These are phyloP conservation scores for Monsonia emarginata DNA, from an alignment of 441 rosid genomes.

Conservation along the genomic window DNA sequence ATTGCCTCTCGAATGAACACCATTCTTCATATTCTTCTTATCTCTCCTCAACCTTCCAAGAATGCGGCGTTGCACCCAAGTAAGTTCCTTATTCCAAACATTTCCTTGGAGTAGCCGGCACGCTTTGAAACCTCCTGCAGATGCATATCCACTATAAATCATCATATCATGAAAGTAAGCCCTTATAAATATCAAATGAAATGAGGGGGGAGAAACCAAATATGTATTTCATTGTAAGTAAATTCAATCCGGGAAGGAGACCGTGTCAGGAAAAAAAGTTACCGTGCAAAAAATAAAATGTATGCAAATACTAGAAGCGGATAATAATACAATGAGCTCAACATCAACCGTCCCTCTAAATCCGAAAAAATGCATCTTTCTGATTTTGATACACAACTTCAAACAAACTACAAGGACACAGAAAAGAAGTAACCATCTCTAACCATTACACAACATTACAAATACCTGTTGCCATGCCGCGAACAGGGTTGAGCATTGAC, in stretches of 20 bases:
- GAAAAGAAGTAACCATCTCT: neutral
- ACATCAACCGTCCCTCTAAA: neutral
- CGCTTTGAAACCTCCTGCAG: neutral
- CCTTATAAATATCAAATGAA: neutral
- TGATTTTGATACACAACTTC: neutral
- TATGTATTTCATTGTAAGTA: neutral
- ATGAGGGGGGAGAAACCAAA: neutral
- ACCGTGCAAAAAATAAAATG: neutral
- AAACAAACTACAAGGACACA: neutral
- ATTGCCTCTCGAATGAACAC: neutral
- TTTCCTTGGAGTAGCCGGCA: neutral
- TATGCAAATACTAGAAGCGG: neutral
- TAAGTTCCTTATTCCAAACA: neutral
- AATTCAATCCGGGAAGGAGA: neutral
- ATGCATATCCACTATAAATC: neutral
- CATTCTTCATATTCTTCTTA: neutral
- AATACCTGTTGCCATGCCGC: slow-evolving; percentile 2
- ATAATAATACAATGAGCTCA: neutral
- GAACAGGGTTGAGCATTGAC: neutral
- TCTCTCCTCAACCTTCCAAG: neutral
- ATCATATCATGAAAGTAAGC: neutral
- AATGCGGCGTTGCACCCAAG: neutral
- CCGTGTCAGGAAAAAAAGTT: neutral
- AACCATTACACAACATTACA: neutral
- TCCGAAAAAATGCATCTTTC: neutral